Conservation (phyloP, 352 stramenopile species). For the Phytophthora colocasiae region DNA sequence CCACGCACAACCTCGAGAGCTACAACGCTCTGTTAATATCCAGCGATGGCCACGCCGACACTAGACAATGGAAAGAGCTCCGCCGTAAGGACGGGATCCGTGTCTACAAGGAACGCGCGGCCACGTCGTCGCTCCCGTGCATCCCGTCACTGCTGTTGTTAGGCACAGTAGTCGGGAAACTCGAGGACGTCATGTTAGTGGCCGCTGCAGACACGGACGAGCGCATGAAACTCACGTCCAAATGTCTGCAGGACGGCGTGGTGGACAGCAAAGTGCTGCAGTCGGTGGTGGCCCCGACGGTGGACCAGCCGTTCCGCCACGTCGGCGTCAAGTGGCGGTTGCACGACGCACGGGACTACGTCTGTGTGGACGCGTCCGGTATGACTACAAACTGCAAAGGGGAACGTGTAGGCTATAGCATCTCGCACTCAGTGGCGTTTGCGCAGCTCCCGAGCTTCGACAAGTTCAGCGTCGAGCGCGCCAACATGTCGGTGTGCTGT, state of each 20-base stretch:
- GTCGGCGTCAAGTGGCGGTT: slow-evolving; percentile 69
- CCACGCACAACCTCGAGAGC: slow-evolving; percentile 40
- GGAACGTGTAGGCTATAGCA: slow-evolving; percentile 38
- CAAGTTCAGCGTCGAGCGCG: slow-evolving; percentile 67
- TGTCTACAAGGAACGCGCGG: slow-evolving; percentile 35
- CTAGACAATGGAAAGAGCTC: slow-evolving; percentile 41
- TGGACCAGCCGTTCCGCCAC: slow-evolving; percentile 57
- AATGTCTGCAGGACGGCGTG: slow-evolving; percentile 48
- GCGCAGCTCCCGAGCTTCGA: slow-evolving; percentile 56
- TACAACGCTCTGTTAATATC: slow-evolving; percentile 25
- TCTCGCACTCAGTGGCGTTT: slow-evolving; percentile 49
- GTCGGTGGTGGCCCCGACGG: slow-evolving; percentile 46
- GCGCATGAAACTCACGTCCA: slow-evolving; percentile 60
- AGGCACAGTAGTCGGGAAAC: slow-evolving; percentile 28
- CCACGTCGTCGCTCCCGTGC: slow-evolving; percentile 4
- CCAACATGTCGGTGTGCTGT: slow-evolving; percentile 59
- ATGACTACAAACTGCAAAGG: slow-evolving; percentile 19
- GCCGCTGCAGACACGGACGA: slow-evolving; percentile 36
- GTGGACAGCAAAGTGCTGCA: slow-evolving; percentile 63
- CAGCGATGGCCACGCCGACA: slow-evolving; percentile 26
- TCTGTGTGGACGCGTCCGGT: slow-evolving; percentile 49
- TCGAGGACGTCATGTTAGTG: slow-evolving; percentile 44
- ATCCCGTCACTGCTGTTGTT: slow-evolving; percentile 43
- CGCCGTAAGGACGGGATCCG: slow-evolving; percentile 37
- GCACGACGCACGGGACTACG: slow-evolving; percentile 56